Evolutionary conservation across 2,329 filamentous ascomycete species (phyloP).

Genomic region (Blastomyces percursus): DNA sequence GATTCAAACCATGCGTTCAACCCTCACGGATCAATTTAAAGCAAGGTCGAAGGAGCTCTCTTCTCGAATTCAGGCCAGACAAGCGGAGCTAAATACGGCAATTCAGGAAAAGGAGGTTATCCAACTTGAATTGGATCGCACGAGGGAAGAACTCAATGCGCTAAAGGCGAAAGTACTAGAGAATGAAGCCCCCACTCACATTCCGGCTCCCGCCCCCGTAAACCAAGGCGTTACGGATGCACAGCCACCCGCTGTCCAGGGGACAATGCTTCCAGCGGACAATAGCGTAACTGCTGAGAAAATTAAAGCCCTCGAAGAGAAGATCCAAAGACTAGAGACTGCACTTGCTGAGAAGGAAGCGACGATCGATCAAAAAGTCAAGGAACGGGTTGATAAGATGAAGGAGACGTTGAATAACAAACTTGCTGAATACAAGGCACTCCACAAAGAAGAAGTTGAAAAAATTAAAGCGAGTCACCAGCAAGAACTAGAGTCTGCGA

Average conservation of each 20-base stretch:
- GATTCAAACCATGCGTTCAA: slow-evolving; percentile 39
- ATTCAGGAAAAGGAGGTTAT: slow-evolving; percentile 55
- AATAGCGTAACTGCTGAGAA: slow-evolving; percentile 42
- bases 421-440: slow-evolving; percentile 45
- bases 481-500: slow-evolving; percentile 30
- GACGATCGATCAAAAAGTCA: slow-evolving; percentile 40
- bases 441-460: slow-evolving; percentile 41
- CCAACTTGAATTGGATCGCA: slow-evolving; percentile 55
- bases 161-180: slow-evolving; percentile 44
- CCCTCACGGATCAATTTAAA: slow-evolving; percentile 43
- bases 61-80: slow-evolving; percentile 46
- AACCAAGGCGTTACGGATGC: slow-evolving; percentile 45
- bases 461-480: slow-evolving; percentile 38
- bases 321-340: slow-evolving; percentile 43
- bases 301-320: slow-evolving; percentile 51
- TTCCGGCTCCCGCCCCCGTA: slow-evolving; percentile 26
- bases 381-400: slow-evolving; percentile 44
- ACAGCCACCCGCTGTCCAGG: slow-evolving; percentile 23
- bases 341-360: slow-evolving; percentile 42
- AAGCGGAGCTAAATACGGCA: slow-evolving; percentile 37
- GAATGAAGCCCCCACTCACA: slow-evolving; percentile 21
- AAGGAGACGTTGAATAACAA: slow-evolving; percentile 61
- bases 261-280: slow-evolving; percentile 14
- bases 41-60: slow-evolving; percentile 53
- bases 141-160: slow-evolving; percentile 46